Evolutionary conservation across 441 rosid genomes (phyloP), one percentile per base, ranked within the genome.

Genomic region (Omphalea diandra): DNA sequence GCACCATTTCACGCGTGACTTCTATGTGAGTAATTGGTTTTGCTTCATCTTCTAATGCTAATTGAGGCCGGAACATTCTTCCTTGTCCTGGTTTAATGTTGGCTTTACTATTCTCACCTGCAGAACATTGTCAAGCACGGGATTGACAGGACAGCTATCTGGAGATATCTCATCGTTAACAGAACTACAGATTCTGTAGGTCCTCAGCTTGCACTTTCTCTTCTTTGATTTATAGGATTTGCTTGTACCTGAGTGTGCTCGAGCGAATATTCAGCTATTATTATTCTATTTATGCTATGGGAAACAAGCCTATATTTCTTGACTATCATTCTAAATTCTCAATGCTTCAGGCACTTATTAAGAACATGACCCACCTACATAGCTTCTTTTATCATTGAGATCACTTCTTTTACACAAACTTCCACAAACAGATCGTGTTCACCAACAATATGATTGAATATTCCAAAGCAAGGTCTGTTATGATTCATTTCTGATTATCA

Each of bases 121-220:
- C 87, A 96, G 98, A 84, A 72, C 58, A 36, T 62, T 93, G 73
- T 73, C 90, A 11, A 81, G 76, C 75, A 79, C 81, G 78, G 75
- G 81, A 63, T 67, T 96, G 78, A 66, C 32, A 41, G 99, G 98
- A 50, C 15, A 18, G 40, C 84, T 96, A 4, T 52, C 87, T 0
- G 86, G 76, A 35, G 88, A 93, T 69, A 83, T 96, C 24, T 65
- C 81, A 22, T 2, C 15, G 18, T 72, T 96, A 69, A 7, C 90
- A 10, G 97, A 91, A 69, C 69, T 93, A 46, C 81, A 52, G 69
- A 84, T 74, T 65, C 74, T 96, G 99, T 91, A 83, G 10, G 90
- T 77, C 22, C 70, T 72, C 49, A 20, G 27, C 20, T 40, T 47
- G 43, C 60, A 44, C 4, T 18, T 55, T 38, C n/a, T 36, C 33